Evolutionary conservation across 2,329 filamentous ascomycete species (phyloP).

Genomic region (Cryphonectria parasitica): DNA sequence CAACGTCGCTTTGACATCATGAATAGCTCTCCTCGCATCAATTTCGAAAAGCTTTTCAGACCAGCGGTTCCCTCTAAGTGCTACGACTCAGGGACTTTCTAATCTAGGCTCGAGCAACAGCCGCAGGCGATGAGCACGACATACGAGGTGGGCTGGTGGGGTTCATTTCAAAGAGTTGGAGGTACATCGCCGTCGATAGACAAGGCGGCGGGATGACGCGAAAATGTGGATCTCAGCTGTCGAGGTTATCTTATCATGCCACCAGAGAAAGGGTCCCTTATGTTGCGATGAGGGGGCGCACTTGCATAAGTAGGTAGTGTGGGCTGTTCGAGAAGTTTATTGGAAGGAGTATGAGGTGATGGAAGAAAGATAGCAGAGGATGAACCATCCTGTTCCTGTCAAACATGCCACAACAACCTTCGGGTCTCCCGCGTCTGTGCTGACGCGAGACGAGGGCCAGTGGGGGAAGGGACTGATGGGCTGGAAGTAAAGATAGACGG

Average conservation of each 20-base stretch:
- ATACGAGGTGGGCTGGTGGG: slow-evolving; percentile 5
- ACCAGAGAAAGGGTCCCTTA: slow-evolving; percentile 5
- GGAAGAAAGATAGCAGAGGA: not conserved
- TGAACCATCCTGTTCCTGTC: not conserved
- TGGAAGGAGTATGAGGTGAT: not conserved
- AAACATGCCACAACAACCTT: slow-evolving; percentile 2
- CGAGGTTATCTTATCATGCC: slow-evolving; percentile 18
- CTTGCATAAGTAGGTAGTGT: not conserved
- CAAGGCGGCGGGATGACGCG: slow-evolving; percentile 14
- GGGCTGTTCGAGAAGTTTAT: not conserved
- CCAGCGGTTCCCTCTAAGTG: not conserved
- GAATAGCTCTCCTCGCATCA: not conserved
- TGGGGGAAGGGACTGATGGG: not conserved
- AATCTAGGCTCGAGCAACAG: not conserved
- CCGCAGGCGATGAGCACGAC: not conserved
- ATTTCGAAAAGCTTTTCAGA: not conserved
- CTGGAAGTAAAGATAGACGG: not conserved
- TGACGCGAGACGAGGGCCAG: not conserved
- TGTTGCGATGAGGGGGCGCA: slow-evolving; percentile 16
- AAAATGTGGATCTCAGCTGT: slow-evolving; percentile 18
- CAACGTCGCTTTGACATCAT: not conserved
- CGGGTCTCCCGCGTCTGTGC: not conserved
- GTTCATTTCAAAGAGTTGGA: not conserved
- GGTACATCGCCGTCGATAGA: not conserved
- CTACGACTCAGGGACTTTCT: not conserved